A percentile compares a stretch with the other conserved stretches of the same genome.
Conservation (phyloP, 108 stramenopile species). For the Fragilaria crotonensis region DNA sequence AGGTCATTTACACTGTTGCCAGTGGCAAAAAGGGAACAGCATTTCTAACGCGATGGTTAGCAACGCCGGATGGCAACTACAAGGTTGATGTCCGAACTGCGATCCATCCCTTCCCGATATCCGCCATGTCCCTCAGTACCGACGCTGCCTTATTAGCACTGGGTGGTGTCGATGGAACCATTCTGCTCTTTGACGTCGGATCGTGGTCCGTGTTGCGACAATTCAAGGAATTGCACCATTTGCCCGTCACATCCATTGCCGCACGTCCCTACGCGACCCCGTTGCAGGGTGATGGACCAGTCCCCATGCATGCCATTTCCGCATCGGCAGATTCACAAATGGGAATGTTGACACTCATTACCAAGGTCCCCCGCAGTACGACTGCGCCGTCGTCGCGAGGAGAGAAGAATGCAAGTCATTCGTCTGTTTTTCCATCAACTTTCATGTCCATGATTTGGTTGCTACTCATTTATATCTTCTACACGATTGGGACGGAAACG, state of each 20-base stretch:
- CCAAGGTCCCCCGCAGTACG: slow-evolving; percentile 1
- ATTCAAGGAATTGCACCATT: slow-evolving; percentile 72
- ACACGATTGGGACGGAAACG: slow-evolving; percentile 21
- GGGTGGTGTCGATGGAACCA: slow-evolving; percentile 62
- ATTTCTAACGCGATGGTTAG: slow-evolving; percentile 55
- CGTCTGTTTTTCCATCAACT: slow-evolving; percentile 3
- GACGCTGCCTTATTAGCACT: slow-evolving; percentile 51
- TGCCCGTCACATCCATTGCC: slow-evolving; percentile 81
- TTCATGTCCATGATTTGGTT: not conserved
- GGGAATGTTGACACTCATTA: slow-evolving; percentile 51
- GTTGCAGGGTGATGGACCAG: slow-evolving; percentile 45
- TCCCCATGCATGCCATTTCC: slow-evolving; percentile 58
- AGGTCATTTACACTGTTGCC: slow-evolving; percentile 59
- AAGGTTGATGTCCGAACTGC: slow-evolving; percentile 29
- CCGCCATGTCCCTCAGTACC: slow-evolving; percentile 60
- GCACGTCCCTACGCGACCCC: slow-evolving; percentile 58
- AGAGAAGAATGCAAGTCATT: slow-evolving; percentile 3
- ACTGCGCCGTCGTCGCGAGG: slow-evolving; percentile 1
- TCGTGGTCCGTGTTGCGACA: slow-evolving; percentile 36
- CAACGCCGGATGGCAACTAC: slow-evolving; percentile 6
- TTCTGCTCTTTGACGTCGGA: slow-evolving; percentile 48
- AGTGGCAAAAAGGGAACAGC: slow-evolving; percentile 60
- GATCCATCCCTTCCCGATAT: slow-evolving; percentile 60
- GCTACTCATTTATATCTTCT: slow-evolving; percentile 14
- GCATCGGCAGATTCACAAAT: slow-evolving; percentile 76